Percentiles rank a stretch among this genome's conserved stretches.
Conservation (phyloP, 805 yeast genomes). For the Saccharomyces eubayanus region DNA sequence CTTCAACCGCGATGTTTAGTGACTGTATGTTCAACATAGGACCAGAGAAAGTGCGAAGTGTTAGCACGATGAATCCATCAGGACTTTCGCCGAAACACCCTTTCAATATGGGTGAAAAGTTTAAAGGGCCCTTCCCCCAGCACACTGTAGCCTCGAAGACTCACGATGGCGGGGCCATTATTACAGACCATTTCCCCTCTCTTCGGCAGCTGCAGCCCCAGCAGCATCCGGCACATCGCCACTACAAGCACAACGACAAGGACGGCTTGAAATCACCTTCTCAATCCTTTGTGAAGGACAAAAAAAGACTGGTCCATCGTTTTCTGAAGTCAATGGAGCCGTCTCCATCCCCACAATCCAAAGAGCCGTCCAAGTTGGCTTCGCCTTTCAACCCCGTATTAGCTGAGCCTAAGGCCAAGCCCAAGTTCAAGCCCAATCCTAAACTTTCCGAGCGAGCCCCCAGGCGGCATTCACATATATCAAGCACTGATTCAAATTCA, state of each 20-base stretch:
- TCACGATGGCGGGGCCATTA: background rate
- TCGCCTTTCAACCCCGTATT: background rate
- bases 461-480: background rate
- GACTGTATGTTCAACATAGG: conserved; percentile 17
- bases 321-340: conserved; percentile 15
- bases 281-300: conserved; percentile 9
- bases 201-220: conserved; percentile 1
- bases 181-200: background rate
- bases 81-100: conserved; percentile 1
- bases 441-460: background rate
- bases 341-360: background rate
- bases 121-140: background rate
- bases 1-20: conserved; percentile 24
- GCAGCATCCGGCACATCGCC: conserved; percentile 1
- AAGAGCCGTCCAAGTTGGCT: background rate
- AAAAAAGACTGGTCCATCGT: conserved; percentile 23
- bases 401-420: background rate
- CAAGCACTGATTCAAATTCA: background rate
- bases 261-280: conserved; percentile 5
- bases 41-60: conserved; percentile 5
- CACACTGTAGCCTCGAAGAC: background rate
- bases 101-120: background rate
- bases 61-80: background rate
- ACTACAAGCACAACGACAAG: background rate
- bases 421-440: background rate